Percentiles rank a stretch among this genome's conserved stretches.
phyloP scores from a whole-genome alignment of 768 basidiomycete genomes.

The Rhizopogon rudus region DNA sequence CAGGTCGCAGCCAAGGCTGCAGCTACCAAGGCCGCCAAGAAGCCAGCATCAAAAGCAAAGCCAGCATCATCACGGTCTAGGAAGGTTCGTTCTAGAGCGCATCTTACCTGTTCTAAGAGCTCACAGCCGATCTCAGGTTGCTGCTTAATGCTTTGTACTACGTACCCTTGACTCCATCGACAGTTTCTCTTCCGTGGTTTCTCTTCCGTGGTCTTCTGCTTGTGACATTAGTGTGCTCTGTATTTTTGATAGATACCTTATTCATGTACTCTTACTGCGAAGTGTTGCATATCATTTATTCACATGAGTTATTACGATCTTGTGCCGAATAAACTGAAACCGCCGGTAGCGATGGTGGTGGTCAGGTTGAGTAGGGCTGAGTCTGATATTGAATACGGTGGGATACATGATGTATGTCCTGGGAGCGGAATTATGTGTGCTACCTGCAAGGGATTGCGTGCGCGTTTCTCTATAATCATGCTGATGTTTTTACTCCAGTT shows the following conservation, averaged over 20 bases:
- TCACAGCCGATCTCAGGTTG: background rate
- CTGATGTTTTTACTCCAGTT: too few species aligned
- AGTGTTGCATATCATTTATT: conserved; percentile 1
- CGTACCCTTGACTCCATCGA: background rate
- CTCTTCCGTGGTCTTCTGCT: background rate
- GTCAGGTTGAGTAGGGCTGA: background rate
- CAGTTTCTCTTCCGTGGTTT: background rate
- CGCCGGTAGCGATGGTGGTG: background rate
- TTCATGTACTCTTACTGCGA: conserved; percentile 1
- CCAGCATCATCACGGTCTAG: background rate
- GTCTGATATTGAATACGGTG: too few species aligned
- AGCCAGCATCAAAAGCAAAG: conserved; percentile 11
- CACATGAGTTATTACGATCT: background rate
- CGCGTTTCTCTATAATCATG: too few species aligned
- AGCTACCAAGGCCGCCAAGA: conserved; percentile 22
- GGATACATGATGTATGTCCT: too few species aligned
- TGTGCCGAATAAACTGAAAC: too few species aligned
- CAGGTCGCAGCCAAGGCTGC: conserved; percentile 26
- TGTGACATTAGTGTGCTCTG: background rate
- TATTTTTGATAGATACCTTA: conserved; percentile 4
- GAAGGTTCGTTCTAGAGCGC: background rate
- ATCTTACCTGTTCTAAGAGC: background rate
- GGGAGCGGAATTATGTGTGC: too few species aligned
- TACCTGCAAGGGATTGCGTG: too few species aligned
- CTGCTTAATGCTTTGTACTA: background rate